Conservation (phyloP, 768 basidiomycete species). For the Suillus occidentalis region DNA sequence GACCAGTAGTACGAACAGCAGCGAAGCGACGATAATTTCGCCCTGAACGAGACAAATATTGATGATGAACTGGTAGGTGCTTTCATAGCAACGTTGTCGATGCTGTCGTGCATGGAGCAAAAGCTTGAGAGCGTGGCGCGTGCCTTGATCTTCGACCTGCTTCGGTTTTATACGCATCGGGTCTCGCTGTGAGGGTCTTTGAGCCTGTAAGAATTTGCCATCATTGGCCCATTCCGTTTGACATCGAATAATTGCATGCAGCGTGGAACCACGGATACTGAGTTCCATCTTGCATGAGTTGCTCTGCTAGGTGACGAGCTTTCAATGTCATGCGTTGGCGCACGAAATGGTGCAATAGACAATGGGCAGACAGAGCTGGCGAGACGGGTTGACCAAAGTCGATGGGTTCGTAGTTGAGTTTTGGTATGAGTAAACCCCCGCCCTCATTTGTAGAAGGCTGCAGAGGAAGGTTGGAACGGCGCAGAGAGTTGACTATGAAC, state of each 20-base stretch:
- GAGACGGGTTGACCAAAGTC: conserved; percentile 53
- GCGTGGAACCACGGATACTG: conserved; percentile 47
- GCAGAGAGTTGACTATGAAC: conserved; percentile 58
- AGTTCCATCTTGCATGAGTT: conserved; percentile 56
- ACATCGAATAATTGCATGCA: conserved; percentile 43
- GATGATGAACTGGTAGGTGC: conserved; percentile 62
- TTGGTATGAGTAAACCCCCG: conserved; percentile 25
- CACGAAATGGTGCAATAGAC: conserved; percentile 63
- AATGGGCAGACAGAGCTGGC: conserved; percentile 60
- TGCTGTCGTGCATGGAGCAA: conserved; percentile 52
- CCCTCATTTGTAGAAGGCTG: conserved; percentile 7
- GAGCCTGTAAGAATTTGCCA: conserved; percentile 15
- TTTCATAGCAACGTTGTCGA: conserved; percentile 54
- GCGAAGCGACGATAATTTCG: conserved; percentile 74
- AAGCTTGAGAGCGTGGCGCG: conserved; percentile 53
- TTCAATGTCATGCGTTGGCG: conserved; percentile 48
- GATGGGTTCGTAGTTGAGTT: conserved; percentile 40
- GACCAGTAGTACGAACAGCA: conserved; percentile 64
- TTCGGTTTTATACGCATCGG: conserved; percentile 32
- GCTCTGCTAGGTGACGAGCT: conserved; percentile 48
- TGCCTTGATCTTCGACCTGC: conserved; percentile 39
- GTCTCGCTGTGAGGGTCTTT: conserved; percentile 14
- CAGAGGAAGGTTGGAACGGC: conserved; percentile 34
- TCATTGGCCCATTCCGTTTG: conserved; percentile 16
- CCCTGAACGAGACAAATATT: conserved; percentile 71